These are phyloP conservation scores for Sporothrix phasma DNA, from an alignment of 2,329 filamentous ascomycete genomes.

Conservation along the genomic window DNA sequence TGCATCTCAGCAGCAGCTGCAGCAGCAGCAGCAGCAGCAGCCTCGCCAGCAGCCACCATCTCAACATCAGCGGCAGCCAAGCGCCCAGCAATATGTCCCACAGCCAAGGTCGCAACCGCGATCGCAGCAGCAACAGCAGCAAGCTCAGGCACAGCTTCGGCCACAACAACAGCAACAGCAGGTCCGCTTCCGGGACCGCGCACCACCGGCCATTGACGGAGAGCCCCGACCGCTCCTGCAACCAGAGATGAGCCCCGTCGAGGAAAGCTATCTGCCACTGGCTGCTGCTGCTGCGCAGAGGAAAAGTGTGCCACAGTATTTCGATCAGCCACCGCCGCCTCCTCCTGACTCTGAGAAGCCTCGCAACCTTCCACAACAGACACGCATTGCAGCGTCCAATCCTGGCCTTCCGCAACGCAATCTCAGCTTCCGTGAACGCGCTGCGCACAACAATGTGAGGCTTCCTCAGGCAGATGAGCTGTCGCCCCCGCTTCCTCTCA, in stretches of 20 bases:
- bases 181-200: constrained; percentile 26
- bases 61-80: not conserved
- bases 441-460: constrained; percentile 35
- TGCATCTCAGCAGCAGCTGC: not conserved
- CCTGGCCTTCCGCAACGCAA: constrained; percentile 41
- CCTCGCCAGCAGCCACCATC: not conserved
- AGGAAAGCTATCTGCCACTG: constrained; percentile 15
- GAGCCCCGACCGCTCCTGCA: constrained; percentile 22
- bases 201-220: constrained; percentile 21
- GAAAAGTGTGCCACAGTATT: constrained; percentile 26
- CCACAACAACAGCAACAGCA: constrained; percentile 20
- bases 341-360: constrained; percentile 23
- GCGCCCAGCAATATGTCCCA: constrained; percentile 2
- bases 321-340: constrained; percentile 22
- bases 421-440: constrained; percentile 51
- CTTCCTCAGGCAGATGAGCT: constrained; percentile 23
- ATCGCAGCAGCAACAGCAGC: constrained; percentile 15
- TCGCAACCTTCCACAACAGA: constrained; percentile 14
- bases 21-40: not conserved
- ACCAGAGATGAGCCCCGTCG: constrained; percentile 17
- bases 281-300: constrained; percentile 15
- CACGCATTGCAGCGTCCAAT: constrained; percentile 19
- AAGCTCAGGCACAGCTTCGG: not conserved
- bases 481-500: constrained; percentile 19
- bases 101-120: constrained; percentile 5